phyloP scores from a whole-genome alignment of 208 protist genomes.

The Trichomonas vaginalis region DNA sequence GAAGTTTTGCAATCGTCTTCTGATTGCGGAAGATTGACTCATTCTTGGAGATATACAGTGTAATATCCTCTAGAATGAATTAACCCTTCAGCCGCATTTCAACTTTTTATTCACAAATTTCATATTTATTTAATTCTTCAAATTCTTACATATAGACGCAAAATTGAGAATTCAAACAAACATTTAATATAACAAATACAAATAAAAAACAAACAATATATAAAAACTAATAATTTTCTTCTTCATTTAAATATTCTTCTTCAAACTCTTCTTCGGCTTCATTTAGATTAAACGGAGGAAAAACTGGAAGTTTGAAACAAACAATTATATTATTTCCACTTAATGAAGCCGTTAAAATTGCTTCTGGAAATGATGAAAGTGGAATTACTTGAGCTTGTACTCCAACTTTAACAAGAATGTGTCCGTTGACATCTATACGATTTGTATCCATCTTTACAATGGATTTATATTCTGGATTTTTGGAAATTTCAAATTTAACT shows the following conservation, averaged over 20 bases:
- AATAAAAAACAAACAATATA: no score
- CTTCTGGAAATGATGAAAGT: background rate
- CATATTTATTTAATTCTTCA: no score
- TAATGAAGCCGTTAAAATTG: background rate
- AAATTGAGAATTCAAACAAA: no score
- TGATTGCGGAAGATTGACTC: no score
- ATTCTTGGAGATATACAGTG: no score
- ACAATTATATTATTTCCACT: background rate
- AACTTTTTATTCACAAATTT: no score
- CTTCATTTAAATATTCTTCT: background rate
- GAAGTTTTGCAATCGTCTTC: no score
- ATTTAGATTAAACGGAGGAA: background rate
- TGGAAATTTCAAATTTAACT: background rate
- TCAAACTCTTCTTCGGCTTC: background rate
- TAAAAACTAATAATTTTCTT: background rate
- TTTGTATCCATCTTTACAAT: background rate
- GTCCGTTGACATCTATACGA: background rate
- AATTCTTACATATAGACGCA: no score
- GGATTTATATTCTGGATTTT: background rate
- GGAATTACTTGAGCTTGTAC: background rate
- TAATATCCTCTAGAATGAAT: no score
- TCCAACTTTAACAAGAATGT: no score
- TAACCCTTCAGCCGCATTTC: no score
- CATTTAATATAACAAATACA: no score
- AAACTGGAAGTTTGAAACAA: background rate